Evolutionary conservation across 2,329 filamentous ascomycete genomes (phyloP).

Genomic region (Helminthosporium solani): DNA sequence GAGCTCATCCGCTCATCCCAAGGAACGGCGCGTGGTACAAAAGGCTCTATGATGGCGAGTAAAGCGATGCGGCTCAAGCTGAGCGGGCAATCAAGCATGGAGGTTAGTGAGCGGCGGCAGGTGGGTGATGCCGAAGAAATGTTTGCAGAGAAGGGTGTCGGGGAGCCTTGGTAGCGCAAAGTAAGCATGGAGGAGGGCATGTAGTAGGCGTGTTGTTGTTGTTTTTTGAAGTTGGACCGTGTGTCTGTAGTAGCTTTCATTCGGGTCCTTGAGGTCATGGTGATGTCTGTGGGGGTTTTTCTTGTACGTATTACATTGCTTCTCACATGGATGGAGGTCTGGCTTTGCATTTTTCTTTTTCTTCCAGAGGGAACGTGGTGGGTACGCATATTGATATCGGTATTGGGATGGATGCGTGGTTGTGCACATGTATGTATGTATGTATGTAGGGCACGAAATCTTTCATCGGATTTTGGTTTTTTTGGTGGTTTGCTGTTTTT

Average conservation of each 20-base stretch:
- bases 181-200: slow-evolving; percentile 53
- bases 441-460: not conserved
- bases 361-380: too few relatives aligned
- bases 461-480: too few relatives aligned
- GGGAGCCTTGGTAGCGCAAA: slow-evolving; percentile 50
- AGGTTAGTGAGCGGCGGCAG: slow-evolving; percentile 84
- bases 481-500: too few relatives aligned
- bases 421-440: not conserved
- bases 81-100: slow-evolving; percentile 54
- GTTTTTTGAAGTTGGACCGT: too few relatives aligned
- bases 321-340: too few relatives aligned
- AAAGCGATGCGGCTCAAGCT: slow-evolving; percentile 67
- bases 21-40: slow-evolving; percentile 59
- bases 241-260: too few relatives aligned
- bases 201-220: slow-evolving; percentile 16
- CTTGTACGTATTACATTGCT: too few relatives aligned
- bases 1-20: slow-evolving; percentile 45
- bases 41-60: slow-evolving; percentile 44
- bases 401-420: too few relatives aligned
- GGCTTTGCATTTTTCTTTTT: too few relatives aligned
- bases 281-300: too few relatives aligned
- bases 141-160: slow-evolving; percentile 49
- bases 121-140: slow-evolving; percentile 84
- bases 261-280: too few relatives aligned
- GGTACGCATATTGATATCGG: too few relatives aligned